Percentiles rank a stretch among this genome's conserved stretches.
These are phyloP conservation scores for Rhododendron ovatum DNA, from an alignment of 148 eudicot genomes.

Conservation along the genomic window DNA sequence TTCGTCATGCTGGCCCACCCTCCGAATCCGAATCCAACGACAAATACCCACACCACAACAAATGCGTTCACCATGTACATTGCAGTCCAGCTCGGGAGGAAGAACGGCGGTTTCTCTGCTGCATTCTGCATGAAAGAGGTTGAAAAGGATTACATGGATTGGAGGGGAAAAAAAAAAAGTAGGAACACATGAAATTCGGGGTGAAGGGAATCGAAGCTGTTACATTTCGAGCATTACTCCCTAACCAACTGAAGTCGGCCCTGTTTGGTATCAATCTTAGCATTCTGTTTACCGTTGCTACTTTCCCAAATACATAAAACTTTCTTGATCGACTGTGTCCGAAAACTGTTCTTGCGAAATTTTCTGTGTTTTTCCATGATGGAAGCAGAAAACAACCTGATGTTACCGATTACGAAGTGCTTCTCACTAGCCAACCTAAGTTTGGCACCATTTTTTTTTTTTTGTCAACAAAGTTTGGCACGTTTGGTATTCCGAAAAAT, in stretches of 20 bases:
- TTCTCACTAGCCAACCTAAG: neutral
- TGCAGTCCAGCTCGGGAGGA: conserved; percentile 52
- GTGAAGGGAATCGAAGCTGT: neutral
- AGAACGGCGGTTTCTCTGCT: conserved; percentile 54
- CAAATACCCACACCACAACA: conserved; percentile 49
- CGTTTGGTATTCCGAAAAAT: neutral
- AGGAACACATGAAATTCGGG: neutral
- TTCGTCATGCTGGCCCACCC: conserved; percentile 67
- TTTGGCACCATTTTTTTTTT: neutral
- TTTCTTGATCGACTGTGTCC: neutral
- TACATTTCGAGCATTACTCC: neutral
- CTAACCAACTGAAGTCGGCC: neutral
- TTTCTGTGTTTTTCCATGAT: neutral
- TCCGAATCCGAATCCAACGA: conserved; percentile 62
- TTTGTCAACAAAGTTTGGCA: neutral
- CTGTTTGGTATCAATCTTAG: neutral
- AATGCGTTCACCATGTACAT: conserved; percentile 44
- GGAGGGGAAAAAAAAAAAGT: neutral
- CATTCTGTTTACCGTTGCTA: neutral
- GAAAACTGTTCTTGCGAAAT: too few species aligned
- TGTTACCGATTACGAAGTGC: neutral
- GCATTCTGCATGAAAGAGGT: conserved; percentile 44
- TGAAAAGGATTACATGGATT: neutral
- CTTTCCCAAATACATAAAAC: neutral
- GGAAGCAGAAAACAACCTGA: neutral